Percentiles rank a stretch among this genome's conserved stretches.
phyloP scores from a whole-genome alignment of 306 rosid genomes.

The Betula pendula region DNA sequence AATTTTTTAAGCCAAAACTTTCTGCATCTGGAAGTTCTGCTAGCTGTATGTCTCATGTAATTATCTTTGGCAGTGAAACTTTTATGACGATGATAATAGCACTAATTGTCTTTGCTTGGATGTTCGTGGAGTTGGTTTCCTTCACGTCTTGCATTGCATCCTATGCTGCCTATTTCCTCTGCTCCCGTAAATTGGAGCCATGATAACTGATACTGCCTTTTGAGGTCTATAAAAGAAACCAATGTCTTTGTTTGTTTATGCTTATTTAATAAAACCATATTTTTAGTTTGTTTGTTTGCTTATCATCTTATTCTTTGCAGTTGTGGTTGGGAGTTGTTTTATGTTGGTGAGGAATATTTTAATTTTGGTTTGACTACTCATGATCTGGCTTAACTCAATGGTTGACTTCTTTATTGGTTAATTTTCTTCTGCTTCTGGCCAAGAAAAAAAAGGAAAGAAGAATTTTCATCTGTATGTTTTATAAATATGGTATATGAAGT shows the following conservation, averaged over 20 bases:
- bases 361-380: background rate
- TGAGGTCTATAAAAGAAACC: background rate
- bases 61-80: constrained; percentile 2
- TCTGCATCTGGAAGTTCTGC: background rate
- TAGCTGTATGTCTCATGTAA: constrained; percentile 8
- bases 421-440: background rate
- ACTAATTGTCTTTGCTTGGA: constrained; percentile 7
- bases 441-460: background rate
- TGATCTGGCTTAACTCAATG: background rate
- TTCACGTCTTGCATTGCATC: background rate
- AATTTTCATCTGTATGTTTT: constrained; percentile 3
- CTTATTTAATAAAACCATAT: background rate
- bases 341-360: background rate
- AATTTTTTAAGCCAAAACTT: background rate
- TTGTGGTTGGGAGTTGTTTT: background rate
- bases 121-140: constrained; percentile 14
- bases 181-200: background rate
- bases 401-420: background rate
- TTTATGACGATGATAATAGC: background rate
- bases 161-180: background rate
- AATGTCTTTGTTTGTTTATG: background rate
- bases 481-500: background rate
- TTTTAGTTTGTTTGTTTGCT: background rate
- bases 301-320: background rate
- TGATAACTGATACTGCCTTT: background rate